These are phyloP conservation scores for Citrus sp. DNA, from an alignment of 345 rosid species.

Conservation along the genomic window DNA sequence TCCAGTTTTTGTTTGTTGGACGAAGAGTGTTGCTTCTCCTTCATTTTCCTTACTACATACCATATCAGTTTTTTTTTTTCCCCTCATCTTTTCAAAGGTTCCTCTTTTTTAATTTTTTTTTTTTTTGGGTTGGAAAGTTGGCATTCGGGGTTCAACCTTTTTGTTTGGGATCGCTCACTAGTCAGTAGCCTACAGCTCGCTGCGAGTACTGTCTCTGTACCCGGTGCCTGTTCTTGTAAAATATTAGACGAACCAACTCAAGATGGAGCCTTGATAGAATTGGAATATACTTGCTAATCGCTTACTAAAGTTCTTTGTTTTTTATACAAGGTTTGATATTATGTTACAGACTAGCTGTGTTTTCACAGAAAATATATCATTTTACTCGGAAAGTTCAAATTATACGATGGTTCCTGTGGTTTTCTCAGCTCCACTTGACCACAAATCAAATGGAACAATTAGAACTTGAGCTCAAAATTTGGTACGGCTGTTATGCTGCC, in stretches of 20 bases:
- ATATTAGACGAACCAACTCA: conserved; percentile 15
- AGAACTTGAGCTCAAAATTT: not conserved
- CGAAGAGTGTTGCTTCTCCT: not conserved
- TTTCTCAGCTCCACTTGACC: conserved; percentile 1
- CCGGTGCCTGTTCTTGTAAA: conserved; percentile 16
- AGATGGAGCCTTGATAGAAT: conserved; percentile 5
- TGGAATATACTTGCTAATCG: not conserved
- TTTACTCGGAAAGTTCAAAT: not conserved
- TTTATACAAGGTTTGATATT: not conserved
- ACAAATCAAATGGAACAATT: not conserved
- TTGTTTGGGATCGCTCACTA: not conserved
- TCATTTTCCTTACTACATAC: conserved; percentile 2
- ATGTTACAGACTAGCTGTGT: not conserved
- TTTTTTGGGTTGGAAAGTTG: conserved; percentile 6
- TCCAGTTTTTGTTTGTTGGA: not conserved
- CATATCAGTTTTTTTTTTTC: not conserved
- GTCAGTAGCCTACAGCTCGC: not conserved
- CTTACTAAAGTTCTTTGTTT: not conserved
- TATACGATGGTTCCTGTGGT: not conserved
- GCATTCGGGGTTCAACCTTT: not conserved
- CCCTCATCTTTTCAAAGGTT: not conserved
- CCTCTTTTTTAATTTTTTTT: not conserved
- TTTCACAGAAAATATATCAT: not conserved
- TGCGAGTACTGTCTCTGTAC: not conserved
- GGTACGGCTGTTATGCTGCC: not conserved